These are phyloP conservation scores for Xylaria longipes DNA, from an alignment of 495 filamentous ascomycete species.

Conservation along the genomic window DNA sequence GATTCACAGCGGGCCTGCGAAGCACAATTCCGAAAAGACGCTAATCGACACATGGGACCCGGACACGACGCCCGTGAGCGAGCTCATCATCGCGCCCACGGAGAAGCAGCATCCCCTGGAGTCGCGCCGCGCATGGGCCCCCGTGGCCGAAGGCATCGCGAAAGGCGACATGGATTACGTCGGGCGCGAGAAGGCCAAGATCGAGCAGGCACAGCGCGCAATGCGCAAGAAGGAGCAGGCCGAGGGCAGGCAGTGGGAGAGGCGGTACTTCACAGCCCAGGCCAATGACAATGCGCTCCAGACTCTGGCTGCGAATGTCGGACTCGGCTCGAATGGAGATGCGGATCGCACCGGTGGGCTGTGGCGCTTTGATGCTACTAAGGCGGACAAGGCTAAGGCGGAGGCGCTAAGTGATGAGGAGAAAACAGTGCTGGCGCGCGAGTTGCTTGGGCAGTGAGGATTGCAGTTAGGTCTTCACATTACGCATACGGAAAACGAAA, in stretches of 20 bases:
- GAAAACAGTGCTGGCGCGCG: slow-evolving; percentile 42
- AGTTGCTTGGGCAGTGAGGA: slow-evolving; percentile 51
- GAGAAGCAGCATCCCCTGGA: slow-evolving; percentile 88
- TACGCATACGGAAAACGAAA: background rate
- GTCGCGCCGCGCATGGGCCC: slow-evolving; percentile 85
- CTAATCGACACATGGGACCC: slow-evolving; percentile 75
- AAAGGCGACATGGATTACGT: slow-evolving; percentile 85
- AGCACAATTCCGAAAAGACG: slow-evolving; percentile 57
- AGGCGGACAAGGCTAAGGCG: slow-evolving; percentile 58
- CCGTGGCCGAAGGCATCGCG: slow-evolving; percentile 79
- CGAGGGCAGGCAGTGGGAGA: slow-evolving; percentile 80
- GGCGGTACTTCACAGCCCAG: slow-evolving; percentile 76
- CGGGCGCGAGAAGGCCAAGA: slow-evolving; percentile 79
- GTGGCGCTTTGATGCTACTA: slow-evolving; percentile 79
- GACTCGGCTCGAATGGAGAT: slow-evolving; percentile 47
- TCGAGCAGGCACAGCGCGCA: slow-evolving; percentile 89
- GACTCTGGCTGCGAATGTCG: background rate
- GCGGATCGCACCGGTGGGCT: slow-evolving; percentile 85
- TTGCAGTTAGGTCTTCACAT: background rate
- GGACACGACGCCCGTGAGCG: slow-evolving; percentile 63
- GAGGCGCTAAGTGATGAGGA: slow-evolving; percentile 49
- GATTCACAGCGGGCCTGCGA: slow-evolving; percentile 74
- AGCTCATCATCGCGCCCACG: slow-evolving; percentile 73
- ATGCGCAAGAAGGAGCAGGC: slow-evolving; percentile 80
- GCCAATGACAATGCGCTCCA: slow-evolving; percentile 53